phyloP scores from a whole-genome alignment of 441 rosid species.

The Pelargonium citronellum region DNA sequence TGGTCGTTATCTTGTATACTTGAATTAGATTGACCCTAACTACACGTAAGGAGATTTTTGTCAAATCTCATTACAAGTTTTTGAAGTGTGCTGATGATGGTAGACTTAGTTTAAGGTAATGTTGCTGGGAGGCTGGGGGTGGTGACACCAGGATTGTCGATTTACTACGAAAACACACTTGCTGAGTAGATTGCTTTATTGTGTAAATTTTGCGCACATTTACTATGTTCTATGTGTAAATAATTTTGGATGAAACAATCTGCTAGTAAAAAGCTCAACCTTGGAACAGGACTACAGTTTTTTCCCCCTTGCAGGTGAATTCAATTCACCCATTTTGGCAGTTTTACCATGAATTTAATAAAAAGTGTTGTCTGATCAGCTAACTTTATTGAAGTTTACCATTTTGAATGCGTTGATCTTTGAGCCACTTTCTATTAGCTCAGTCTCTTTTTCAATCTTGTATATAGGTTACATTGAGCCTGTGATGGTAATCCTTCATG shows the following conservation, averaged over 20 bases:
- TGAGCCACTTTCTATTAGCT: slow-evolving; percentile 22
- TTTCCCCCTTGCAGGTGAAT: not conserved
- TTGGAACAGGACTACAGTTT: not conserved
- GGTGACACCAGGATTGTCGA: too few relatives aligned
- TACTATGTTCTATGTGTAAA: not conserved
- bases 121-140: too few relatives aligned
- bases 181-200: too few relatives aligned
- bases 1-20: too few relatives aligned
- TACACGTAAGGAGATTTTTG: too few relatives aligned
- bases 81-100: too few relatives aligned
- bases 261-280: slow-evolving; percentile 6
- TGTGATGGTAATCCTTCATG: slow-evolving; percentile 95
- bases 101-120: too few relatives aligned
- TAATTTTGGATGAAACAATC: slow-evolving; percentile 7
- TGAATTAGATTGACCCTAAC: too few relatives aligned
- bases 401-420: not conserved
- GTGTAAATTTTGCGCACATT: not conserved
- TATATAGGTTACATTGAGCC: slow-evolving; percentile 92
- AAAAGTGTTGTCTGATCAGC: not conserved
- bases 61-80: too few relatives aligned
- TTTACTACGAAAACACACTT: too few relatives aligned
- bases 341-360: not conserved
- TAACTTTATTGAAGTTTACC: not conserved
- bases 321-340: slow-evolving; percentile 5
- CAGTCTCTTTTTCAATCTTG: slow-evolving; percentile 21